Conservation (phyloP, 2,329 filamentous ascomycete genomes). For the Emmonsiellopsis sp. region DNA sequence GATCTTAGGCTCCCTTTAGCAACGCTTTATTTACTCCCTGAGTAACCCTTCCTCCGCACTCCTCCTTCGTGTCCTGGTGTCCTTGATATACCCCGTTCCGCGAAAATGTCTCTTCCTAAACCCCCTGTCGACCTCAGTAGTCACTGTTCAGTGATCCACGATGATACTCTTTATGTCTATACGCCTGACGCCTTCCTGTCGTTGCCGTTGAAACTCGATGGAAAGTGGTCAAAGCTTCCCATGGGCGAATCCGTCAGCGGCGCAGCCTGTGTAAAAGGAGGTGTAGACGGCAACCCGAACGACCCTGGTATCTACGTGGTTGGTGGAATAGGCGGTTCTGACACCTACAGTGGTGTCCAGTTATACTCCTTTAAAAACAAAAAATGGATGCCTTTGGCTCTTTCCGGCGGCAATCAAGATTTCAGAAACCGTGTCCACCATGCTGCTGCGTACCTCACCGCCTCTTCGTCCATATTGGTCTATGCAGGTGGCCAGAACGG, state of each 20-base stretch:
- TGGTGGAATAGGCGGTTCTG: constrained; percentile 56
- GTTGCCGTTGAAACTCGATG: constrained; percentile 58
- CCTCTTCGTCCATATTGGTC: constrained; percentile 63
- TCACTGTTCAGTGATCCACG: constrained; percentile 72
- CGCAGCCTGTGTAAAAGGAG: constrained; percentile 66
- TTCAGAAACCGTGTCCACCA: constrained; percentile 66
- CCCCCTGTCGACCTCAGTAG: constrained; percentile 62
- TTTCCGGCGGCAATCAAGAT: constrained; percentile 37
- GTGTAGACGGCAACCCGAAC: constrained; percentile 46
- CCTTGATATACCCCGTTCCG: constrained; percentile 3
- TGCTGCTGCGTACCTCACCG: constrained; percentile 63
- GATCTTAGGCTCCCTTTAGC: background rate
- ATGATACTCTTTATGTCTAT: constrained; percentile 78
- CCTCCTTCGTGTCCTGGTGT: background rate
- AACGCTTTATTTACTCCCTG: background rate
- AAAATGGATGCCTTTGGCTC: constrained; percentile 49
- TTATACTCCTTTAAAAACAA: constrained; percentile 49
- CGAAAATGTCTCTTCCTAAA: constrained; percentile 60
- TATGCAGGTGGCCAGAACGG: constrained; percentile 68
- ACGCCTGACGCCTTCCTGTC: constrained; percentile 67
- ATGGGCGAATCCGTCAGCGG: constrained; percentile 60
- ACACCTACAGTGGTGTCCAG: constrained; percentile 66
- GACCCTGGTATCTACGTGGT: constrained; percentile 67
- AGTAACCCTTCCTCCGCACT: constrained; percentile 16
- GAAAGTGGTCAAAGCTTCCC: constrained; percentile 59